A percentile compares a stretch with the other conserved stretches of the same genome.
Conservation (phyloP, 2,329 filamentous ascomycete genomes). For the Hypoxylon sp. region DNA sequence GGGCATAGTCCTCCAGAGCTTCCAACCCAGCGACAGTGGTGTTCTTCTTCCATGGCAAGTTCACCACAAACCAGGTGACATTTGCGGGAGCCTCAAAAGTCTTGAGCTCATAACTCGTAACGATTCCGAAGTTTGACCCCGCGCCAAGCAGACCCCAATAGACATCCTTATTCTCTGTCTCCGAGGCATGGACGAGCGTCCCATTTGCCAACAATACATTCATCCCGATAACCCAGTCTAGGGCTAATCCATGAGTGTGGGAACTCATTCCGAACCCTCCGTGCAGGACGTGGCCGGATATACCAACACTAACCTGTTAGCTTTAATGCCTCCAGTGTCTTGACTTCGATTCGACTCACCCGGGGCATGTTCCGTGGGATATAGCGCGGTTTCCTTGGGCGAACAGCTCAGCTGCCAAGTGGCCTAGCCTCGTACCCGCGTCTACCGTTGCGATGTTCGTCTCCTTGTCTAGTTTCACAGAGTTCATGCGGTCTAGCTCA, state of each 20-base stretch:
- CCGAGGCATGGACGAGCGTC: conserved; percentile 51
- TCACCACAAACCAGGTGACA: conserved; percentile 53
- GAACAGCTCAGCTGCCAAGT: conserved; percentile 56
- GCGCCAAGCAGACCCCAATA: conserved; percentile 56
- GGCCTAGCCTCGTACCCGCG: conserved; percentile 62
- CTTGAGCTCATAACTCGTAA: conserved; percentile 52
- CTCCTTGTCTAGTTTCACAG: conserved; percentile 57
- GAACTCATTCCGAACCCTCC: conserved; percentile 58
- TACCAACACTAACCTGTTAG: conserved; percentile 54
- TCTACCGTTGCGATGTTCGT: conserved; percentile 61
- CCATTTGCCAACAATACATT: conserved; percentile 54
- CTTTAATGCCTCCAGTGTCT: not conserved
- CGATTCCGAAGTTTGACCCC: conserved; percentile 55
- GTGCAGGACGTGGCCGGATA: conserved; percentile 57
- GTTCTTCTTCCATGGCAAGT: conserved; percentile 50
- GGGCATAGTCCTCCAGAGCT: conserved; percentile 51
- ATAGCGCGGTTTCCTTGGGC: conserved; percentile 55
- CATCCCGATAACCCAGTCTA: conserved; percentile 61
- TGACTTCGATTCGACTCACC: conserved; percentile 49
- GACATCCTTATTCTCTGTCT: conserved; percentile 53
- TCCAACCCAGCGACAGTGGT: conserved; percentile 65
- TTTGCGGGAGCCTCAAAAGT: conserved; percentile 53
- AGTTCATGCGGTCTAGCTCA: conserved; percentile 61
- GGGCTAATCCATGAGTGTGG: conserved; percentile 62
- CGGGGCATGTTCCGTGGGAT: conserved; percentile 58